Percentiles rank a stretch among this genome's conserved stretches.
These are phyloP conservation scores for Suhomyces sp. DNA, from an alignment of 805 yeast genomes.

Conservation along the genomic window DNA sequence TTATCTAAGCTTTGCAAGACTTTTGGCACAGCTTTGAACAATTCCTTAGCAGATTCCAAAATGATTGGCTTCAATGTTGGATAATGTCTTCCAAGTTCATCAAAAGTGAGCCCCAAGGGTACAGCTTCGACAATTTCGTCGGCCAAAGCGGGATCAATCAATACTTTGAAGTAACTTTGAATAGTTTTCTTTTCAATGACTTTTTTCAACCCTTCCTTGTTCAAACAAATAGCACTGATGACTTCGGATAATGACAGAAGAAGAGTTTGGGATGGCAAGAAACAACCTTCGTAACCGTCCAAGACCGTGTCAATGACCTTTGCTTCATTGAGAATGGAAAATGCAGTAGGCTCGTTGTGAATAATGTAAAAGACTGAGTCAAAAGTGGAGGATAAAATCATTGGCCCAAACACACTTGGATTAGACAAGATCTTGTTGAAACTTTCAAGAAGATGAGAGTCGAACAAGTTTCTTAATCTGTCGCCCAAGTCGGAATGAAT, in stretches of 20 bases:
- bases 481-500: slow-evolving; percentile 79
- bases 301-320: slow-evolving; percentile 65
- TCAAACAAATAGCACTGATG: slow-evolving; percentile 79
- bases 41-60: slow-evolving; percentile 41
- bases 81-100: slow-evolving; percentile 80
- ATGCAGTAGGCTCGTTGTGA: slow-evolving; percentile 90
- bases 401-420: slow-evolving; percentile 63
- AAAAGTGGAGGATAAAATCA: slow-evolving; percentile 56
- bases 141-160: slow-evolving; percentile 48
- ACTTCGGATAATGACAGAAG: slow-evolving; percentile 65
- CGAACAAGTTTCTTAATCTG: slow-evolving; percentile 78
- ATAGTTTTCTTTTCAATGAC: slow-evolving; percentile 44
- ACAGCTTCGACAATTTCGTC: slow-evolving; percentile 48
- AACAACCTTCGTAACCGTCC: slow-evolving; percentile 50
- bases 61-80: slow-evolving; percentile 66
- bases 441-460: slow-evolving; percentile 68
- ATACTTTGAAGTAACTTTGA: slow-evolving; percentile 46
- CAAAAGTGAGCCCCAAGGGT: slow-evolving; percentile 64
- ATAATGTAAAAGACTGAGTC: slow-evolving; percentile 67
- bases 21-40: slow-evolving; percentile 39
- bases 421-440: slow-evolving; percentile 57
- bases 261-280: slow-evolving; percentile 58
- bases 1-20: slow-evolving; percentile 13
- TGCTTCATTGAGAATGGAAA: slow-evolving; percentile 73
- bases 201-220: slow-evolving; percentile 62